Evolutionary conservation across 768 basidiomycete species (phyloP).

Genomic region (Boletus huronensis): DNA sequence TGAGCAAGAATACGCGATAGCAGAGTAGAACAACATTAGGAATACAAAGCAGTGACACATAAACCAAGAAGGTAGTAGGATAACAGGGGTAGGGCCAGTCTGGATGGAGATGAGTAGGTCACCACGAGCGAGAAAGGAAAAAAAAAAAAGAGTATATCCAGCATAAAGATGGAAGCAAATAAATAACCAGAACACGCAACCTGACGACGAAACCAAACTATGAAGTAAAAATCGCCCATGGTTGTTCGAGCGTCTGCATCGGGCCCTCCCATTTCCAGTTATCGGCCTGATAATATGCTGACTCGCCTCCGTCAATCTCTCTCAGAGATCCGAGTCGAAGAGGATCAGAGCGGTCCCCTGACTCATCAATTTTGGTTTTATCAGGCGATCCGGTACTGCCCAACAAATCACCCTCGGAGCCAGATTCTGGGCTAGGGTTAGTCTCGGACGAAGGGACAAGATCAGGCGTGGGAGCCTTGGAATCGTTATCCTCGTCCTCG

Average conservation of each 20-base stretch:
- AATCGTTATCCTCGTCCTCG: constrained; percentile 57
- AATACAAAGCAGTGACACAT: constrained; percentile 48
- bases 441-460: constrained; percentile 67
- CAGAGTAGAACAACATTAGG: constrained; percentile 57
- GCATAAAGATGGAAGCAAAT: constrained; percentile 39
- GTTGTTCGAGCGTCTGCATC: constrained; percentile 62
- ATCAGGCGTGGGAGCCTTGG: constrained; percentile 74
- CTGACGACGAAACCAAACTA: constrained; percentile 24
- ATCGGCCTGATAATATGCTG: constrained; percentile 52
- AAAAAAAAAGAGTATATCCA: constrained; percentile 39
- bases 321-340: constrained; percentile 59
- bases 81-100: constrained; percentile 30
- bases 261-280: constrained; percentile 74
- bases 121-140: constrained; percentile 13
- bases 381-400: constrained; percentile 44
- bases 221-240: constrained; percentile 65
- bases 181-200: constrained; percentile 37
- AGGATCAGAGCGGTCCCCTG: constrained; percentile 41
- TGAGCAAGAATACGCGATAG: constrained; percentile 48
- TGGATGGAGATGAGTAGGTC: constrained; percentile 34
- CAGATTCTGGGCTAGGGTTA: constrained; percentile 75
- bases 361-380: constrained; percentile 54
- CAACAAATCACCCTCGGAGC: constrained; percentile 54
- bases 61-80: constrained; percentile 42
- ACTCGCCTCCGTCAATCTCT: constrained; percentile 75